These are phyloP conservation scores for Penicillium polonicum DNA, from an alignment of 2,329 filamentous ascomycete genomes.

Conservation along the genomic window DNA sequence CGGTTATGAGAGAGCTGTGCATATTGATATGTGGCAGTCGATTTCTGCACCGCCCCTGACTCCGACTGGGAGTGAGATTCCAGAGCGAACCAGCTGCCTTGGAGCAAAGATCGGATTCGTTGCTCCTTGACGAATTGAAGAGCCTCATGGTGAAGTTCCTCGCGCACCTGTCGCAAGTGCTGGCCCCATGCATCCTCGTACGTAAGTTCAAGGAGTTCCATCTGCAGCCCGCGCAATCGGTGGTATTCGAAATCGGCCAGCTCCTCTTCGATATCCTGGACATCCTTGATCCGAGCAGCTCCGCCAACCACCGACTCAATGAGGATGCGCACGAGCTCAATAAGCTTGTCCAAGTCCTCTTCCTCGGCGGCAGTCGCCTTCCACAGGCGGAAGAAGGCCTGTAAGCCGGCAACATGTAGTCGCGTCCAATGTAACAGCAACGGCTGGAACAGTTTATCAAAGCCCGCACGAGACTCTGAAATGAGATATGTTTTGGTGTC, in stretches of 20 bases:
- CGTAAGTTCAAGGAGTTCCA: constrained; percentile 84
- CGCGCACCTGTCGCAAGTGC: constrained; percentile 84
- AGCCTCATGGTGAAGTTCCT: constrained; percentile 86
- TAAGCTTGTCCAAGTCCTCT: constrained; percentile 91
- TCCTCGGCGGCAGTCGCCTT: constrained; percentile 79
- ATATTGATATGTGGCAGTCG: constrained; percentile 69
- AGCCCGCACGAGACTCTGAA: constrained; percentile 71
- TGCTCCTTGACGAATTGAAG: constrained; percentile 97
- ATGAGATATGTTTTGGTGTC: constrained; percentile 74
- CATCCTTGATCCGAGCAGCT: constrained; percentile 75
- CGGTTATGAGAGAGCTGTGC: constrained; percentile 88
- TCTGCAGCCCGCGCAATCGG: constrained; percentile 79
- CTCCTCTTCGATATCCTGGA: constrained; percentile 86
- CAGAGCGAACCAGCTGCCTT: constrained; percentile 81
- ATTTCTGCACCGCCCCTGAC: constrained; percentile 42
- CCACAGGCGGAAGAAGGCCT: constrained; percentile 90
- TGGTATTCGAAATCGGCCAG: constrained; percentile 78
- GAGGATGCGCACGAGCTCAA: constrained; percentile 84
- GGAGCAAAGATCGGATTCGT: constrained; percentile 80
- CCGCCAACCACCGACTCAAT: constrained; percentile 86
- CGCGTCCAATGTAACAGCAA: constrained; percentile 90
- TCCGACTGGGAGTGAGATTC: constrained; percentile 53
- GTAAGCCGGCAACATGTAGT: constrained; percentile 78
- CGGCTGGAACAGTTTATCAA: constrained; percentile 84
- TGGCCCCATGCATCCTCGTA: constrained; percentile 95